Conservation (phyloP, 768 basidiomycete species). For the Sporobolomyces phaffii region DNA sequence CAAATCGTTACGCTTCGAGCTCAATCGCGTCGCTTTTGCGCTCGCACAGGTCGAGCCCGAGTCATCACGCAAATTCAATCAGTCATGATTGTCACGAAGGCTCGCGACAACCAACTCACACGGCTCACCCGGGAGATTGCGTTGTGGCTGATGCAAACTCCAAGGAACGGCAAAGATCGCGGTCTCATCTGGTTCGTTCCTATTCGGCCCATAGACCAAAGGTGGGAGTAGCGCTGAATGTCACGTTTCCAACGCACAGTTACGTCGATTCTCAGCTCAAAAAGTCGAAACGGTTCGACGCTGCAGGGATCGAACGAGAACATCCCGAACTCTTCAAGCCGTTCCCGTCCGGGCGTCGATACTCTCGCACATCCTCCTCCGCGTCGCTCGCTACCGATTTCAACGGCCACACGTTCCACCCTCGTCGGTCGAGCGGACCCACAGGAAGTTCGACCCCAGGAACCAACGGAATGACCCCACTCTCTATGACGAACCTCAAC, state of each 20-base stretch:
- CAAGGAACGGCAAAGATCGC: conserved; percentile 55
- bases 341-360: conserved; percentile 60
- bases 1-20: no score
- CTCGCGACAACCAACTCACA: conserved; percentile 92
- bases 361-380: conserved; percentile 44
- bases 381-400: conserved; percentile 39
- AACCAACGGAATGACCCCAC: conserved; percentile 13
- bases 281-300: conserved; percentile 86
- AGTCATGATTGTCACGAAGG: conserved; percentile 93
- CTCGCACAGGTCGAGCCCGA: conserved; percentile 69
- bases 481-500: conserved; percentile 36
- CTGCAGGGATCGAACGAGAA: conserved; percentile 74
- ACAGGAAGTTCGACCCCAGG: conserved; percentile 56
- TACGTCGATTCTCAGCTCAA: conserved; percentile 92
- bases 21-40: no score
- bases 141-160: conserved; percentile 88
- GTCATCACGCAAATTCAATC: conserved; percentile 87
- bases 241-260: conserved; percentile 53
- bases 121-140: conserved; percentile 89
- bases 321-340: conserved; percentile 83
- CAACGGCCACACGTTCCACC: conserved; percentile 5
- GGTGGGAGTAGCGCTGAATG: no score
- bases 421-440: conserved; percentile 48
- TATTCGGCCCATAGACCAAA: neutral
- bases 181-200: conserved; percentile 74